Conservation (phyloP, 805 yeast genomes). For the Metschnikowia amazonensis region DNA sequence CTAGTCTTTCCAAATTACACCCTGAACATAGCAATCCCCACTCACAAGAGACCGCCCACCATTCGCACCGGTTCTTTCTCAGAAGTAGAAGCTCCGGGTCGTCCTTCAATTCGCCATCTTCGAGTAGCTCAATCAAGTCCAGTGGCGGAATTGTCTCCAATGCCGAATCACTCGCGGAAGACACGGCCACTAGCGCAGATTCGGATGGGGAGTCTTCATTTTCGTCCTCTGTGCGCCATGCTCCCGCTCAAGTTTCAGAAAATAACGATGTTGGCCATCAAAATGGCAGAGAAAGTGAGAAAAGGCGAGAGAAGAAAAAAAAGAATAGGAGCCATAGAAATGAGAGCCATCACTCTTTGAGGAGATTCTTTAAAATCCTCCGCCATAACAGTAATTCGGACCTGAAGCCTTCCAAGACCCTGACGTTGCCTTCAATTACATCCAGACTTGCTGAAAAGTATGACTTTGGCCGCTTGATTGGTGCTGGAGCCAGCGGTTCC, state of each 20-base stretch:
- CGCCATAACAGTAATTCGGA: conserved; percentile 22
- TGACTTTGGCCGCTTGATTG: conserved; percentile 69
- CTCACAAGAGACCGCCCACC: conserved; percentile 3
- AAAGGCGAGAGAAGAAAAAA: conserved; percentile 6
- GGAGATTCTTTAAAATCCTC: conserved; percentile 51
- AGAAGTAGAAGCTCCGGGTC: conserved; percentile 22
- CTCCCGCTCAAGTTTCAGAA: neutral
- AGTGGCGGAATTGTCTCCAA: conserved; percentile 10
- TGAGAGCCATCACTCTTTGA: conserved; percentile 31
- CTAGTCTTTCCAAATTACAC: conserved; percentile 7
- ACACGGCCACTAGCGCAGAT: neutral
- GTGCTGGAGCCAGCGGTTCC: conserved; percentile 94
- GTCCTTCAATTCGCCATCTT: conserved; percentile 26
- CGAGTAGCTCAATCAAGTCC: conserved; percentile 22
- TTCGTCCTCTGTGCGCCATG: neutral
- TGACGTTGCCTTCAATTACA: conserved; percentile 12
- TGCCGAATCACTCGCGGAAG: conserved; percentile 9
- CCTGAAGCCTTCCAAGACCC: conserved; percentile 8
- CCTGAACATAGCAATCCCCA: conserved; percentile 5
- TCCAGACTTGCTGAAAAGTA: conserved; percentile 48
- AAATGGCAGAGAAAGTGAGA: neutral
- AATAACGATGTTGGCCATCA: neutral
- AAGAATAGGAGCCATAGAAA: conserved; percentile 6
- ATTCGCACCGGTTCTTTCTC: conserved; percentile 25
- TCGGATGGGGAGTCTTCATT: neutral